These are phyloP conservation scores for Entonaema liquescens DNA, from an alignment of 495 filamentous ascomycete species.

Conservation along the genomic window DNA sequence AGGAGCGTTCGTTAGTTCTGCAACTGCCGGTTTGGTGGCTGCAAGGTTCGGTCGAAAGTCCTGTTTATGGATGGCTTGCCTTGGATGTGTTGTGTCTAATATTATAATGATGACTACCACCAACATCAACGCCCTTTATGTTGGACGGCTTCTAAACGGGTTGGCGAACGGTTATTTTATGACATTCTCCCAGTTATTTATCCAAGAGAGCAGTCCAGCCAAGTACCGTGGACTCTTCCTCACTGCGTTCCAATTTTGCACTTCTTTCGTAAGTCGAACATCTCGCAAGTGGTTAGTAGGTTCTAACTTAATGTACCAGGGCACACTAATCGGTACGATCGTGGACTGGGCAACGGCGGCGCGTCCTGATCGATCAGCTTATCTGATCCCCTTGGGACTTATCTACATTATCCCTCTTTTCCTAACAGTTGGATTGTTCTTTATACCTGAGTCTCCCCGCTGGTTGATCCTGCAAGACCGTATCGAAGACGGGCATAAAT, in stretches of 20 bases:
- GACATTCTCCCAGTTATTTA: conserved; percentile 60
- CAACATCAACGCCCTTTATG: conserved; percentile 55
- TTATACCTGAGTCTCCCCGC: conserved; percentile 63
- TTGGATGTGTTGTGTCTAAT: conserved; percentile 52
- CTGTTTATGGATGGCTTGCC: conserved; percentile 50
- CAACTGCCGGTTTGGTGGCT: conserved; percentile 53
- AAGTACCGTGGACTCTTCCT: conserved; percentile 51
- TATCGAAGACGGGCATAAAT: conserved; percentile 53
- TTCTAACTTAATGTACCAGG: conserved; percentile 33
- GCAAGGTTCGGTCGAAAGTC: conserved; percentile 52
- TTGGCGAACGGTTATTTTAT: conserved; percentile 57
- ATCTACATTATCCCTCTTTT: conserved; percentile 59
- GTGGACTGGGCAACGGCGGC: conserved; percentile 59
- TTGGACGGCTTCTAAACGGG: conserved; percentile 56
- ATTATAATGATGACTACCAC: conserved; percentile 59
- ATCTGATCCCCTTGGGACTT: conserved; percentile 59
- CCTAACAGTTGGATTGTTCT: conserved; percentile 53
- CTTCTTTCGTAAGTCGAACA: conserved; percentile 40
- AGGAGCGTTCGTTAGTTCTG: conserved; percentile 58
- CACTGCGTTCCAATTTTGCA: conserved; percentile 36
- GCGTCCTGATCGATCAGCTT: conserved; percentile 50
- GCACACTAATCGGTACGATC: conserved; percentile 61
- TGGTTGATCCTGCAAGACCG: conserved; percentile 60
- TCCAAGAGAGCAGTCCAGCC: conserved; percentile 53
- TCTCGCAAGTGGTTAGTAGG: not conserved